Base-by-base conservation (phyloP, 1,139 yeast species). In the Blastobotrys ciferrii region DNA sequence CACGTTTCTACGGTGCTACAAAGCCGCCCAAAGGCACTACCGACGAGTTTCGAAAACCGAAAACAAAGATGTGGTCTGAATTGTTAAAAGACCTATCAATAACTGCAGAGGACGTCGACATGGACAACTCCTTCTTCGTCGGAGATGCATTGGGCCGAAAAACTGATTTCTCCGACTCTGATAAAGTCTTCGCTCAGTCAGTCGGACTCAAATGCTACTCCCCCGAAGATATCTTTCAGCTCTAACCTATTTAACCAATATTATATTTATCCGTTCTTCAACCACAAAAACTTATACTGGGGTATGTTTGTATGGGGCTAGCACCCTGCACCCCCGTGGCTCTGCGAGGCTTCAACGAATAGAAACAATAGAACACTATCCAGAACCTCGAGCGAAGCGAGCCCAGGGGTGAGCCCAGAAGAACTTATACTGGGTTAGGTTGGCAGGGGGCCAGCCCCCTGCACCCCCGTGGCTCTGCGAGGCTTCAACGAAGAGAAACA, bases 111-210 rank as follows among this genome's bases (percentile, higher is more conserved):
- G 56, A 45, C 2, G 40, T 50, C 32, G 51, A 52, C 17, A 47
- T 81, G 1, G 70, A 67, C 0, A 57, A 69, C 23, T 78, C 87
- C 48, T 77, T 84, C 54, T 92, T 69, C 62, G 91, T 91, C n/a
- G 98, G 98, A 3, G 98, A 92, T 70, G 98, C 98, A 0, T 98
- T 97, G 5, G 98, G 98, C 0, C 72, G 98, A 47, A 61, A 64
- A 1, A 64, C 61, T 0, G 98, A 91, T 64, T 84, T 82, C 63
- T 85, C 91, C 73, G 91, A 87, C 58, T 77, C 87, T 47, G 98
- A 91, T 64, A 66, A 66, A 54, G 61, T 54, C 51, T 88, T 91
- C 72, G 96, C 98, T 0, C 58, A 71, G 43, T 74, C 71, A 19
- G 61, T 77, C 1, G 77, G 78, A 0, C 43, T 89, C 1, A 57